Evolutionary conservation across 1,139 yeast species (phyloP).

Genomic region (Nakaseomyces nivariensis): DNA sequence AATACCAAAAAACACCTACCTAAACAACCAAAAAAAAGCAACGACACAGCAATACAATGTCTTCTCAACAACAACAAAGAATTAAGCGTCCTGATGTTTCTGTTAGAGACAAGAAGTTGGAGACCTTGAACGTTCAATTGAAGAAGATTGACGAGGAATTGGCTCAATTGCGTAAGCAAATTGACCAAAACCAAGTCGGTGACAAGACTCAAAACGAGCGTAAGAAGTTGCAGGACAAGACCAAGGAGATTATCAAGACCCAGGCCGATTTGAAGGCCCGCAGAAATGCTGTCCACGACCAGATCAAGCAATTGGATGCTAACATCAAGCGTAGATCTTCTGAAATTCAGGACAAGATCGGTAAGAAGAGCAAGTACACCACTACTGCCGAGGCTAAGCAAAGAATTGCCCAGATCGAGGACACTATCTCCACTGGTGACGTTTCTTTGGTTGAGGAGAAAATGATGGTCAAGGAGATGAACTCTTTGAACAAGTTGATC

Average conservation of each 20-base stretch:
- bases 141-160: constrained; percentile 50
- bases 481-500: constrained; percentile 68
- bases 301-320: constrained; percentile 62
- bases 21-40: neutral
- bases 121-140: constrained; percentile 55
- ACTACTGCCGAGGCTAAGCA: constrained; percentile 69
- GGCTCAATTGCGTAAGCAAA: constrained; percentile 28
- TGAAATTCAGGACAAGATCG: constrained; percentile 47
- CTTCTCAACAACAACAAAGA: constrained; percentile 7
- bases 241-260: constrained; percentile 51
- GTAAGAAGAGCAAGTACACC: constrained; percentile 47
- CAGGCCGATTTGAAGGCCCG: constrained; percentile 66
- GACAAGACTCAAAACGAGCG: constrained; percentile 41
- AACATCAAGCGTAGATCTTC: constrained; percentile 65
- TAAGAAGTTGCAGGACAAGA: constrained; percentile 54
- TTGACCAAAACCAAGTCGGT: constrained; percentile 33
- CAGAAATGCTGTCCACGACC: constrained; percentile 59
- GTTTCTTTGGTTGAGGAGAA: constrained; percentile 90
- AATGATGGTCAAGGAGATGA: constrained; percentile 74
- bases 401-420: constrained; percentile 62
- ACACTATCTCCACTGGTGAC: constrained; percentile 65
- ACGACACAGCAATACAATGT: neutral
- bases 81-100: constrained; percentile 70
- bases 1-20: no score
- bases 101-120: constrained; percentile 47